Conservation (phyloP, 2,329 filamentous ascomycete species). For the Colletotrichum cordylinicola region DNA sequence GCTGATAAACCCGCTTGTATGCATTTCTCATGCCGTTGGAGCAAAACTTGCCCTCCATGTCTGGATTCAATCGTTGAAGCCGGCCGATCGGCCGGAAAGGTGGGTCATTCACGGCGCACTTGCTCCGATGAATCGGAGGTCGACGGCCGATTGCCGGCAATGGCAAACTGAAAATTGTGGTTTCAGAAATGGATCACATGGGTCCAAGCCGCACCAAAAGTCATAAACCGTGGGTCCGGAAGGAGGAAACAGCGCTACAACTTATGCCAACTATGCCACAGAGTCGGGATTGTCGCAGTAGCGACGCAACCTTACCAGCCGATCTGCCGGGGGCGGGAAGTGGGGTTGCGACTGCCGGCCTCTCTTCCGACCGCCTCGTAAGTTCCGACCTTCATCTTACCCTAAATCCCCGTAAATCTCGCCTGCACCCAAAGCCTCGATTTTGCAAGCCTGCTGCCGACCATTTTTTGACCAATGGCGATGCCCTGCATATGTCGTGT, state of each 20-base stretch:
- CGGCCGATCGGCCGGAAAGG: neutral
- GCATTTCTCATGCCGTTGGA: too few species aligned
- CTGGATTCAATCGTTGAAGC: neutral
- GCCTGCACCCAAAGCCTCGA: neutral
- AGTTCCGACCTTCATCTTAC: neutral
- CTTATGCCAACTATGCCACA: neutral
- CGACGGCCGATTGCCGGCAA: neutral
- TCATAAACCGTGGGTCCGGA: neutral
- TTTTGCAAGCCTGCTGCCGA: neutral
- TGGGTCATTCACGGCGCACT: neutral
- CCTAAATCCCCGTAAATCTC: neutral
- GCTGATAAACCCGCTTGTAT: too few species aligned
- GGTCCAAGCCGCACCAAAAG: neutral
- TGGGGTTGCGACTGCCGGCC: neutral
- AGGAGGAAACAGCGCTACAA: neutral
- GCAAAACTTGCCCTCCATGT: neutral
- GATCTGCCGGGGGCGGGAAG: neutral
- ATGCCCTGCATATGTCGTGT: neutral
- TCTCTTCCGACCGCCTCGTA: neutral
- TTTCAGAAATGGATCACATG: neutral
- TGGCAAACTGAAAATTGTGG: neutral
- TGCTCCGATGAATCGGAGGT: neutral
- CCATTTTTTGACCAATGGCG: neutral
- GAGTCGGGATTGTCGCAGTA: neutral
- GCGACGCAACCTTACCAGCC: neutral